Base-by-base conservation (phyloP, 2,329 filamentous ascomycete species). In the Gnomoniopsis sp. region DNA sequence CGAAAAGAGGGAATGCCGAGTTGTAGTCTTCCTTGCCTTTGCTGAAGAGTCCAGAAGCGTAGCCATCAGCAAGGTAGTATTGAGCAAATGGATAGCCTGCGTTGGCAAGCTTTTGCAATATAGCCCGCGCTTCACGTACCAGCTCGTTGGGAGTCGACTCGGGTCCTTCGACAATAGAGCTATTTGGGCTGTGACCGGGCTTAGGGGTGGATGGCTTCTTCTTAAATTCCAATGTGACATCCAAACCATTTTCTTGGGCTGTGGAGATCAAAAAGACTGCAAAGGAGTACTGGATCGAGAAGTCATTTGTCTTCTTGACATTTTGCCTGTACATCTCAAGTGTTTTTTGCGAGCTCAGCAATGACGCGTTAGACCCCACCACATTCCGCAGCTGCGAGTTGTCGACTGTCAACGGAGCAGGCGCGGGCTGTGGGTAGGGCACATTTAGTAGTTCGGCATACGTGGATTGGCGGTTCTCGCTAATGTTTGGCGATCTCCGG, bases 241-340 rank as follows among this genome's bases (percentile, higher is more conserved):
- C 78, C 21, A 88, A 68, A 2, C 86, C 87, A 70, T 89, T 84
- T 70, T 96, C 90, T 70, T 91, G 89, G 44, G 93, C 93, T 1
- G 91, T 88, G 49, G 93, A 90, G 65, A 98, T 88, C 78, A 99
- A 86, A 72, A 96, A 96, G 41, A 98, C 84, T 2, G 95, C 95
- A 74, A 99, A 98, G 33, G 96, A 95, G 73, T 98, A 98, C 73
- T 97, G 92, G 36, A 96, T 90, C 3, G 89, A 88, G 17, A 88
- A 82, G 72, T 97, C 92, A 63, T 89, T 95, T 2, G 95, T 96
- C 78, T 99, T 99, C 77, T 97, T 98, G 59, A 97, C 91, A 69
- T 98, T 99, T 57, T 89, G 88, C 48, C 93, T 85, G 73, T 99
- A 99, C 93, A 98, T 97, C 57, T 98, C 93, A 51, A 99, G 83